A percentile compares a stretch with the other conserved stretches of the same genome.
phyloP scores from a whole-genome alignment of 495 filamentous ascomycete species.

The Pyrenopolyporus hunteri region DNA sequence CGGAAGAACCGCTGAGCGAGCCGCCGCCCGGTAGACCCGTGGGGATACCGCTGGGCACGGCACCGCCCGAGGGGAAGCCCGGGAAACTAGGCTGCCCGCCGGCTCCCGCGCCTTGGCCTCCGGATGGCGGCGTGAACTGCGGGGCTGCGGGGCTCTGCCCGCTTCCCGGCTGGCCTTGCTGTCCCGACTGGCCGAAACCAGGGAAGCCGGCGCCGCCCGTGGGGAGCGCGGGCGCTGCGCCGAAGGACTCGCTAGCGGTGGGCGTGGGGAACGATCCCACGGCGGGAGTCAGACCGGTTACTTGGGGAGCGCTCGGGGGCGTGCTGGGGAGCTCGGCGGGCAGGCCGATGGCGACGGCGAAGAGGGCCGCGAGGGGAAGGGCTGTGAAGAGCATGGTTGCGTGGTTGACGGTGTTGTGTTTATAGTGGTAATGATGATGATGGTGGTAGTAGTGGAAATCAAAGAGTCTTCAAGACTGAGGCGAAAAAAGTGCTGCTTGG shows the following conservation, averaged over 20 bases:
- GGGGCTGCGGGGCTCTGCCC: background rate
- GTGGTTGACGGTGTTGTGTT: background rate
- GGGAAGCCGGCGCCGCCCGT: no score
- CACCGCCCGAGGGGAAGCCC: no score
- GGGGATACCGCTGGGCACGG: background rate
- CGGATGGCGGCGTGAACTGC: background rate
- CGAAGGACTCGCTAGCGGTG: no score
- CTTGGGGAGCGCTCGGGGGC: background rate
- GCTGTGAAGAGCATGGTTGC: conserved; percentile 28
- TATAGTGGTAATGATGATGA: background rate
- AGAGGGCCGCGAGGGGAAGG: conserved; percentile 30
- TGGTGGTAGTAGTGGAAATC: background rate
- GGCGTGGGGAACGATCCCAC: background rate
- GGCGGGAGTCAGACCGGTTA: background rate
- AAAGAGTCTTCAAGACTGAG: no score
- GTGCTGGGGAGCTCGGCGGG: conserved; percentile 6
- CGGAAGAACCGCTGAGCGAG: background rate
- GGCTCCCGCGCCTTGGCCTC: no score
- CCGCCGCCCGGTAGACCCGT: background rate
- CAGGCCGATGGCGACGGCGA: conserved; percentile 25
- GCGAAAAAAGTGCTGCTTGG: no score
- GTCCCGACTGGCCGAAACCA: no score
- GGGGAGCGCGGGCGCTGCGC: no score
- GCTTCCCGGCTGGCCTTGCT: background rate
- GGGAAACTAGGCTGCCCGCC: no score